Evolutionary conservation across 2,329 filamentous ascomycete species (phyloP).

Genomic region (Exophiala spinifera): DNA sequence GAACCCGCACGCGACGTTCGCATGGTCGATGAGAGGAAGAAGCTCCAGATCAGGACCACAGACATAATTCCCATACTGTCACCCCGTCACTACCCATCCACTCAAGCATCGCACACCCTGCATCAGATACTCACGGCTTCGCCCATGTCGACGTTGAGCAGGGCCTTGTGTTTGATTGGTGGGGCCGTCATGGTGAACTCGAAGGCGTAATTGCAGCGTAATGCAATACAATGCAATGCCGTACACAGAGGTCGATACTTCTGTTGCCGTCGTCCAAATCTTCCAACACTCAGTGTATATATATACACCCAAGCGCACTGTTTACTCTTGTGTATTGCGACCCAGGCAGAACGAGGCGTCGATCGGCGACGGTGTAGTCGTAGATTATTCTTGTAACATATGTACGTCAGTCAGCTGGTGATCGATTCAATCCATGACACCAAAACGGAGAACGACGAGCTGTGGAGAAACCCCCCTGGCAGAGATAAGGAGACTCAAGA

Average conservation of each 20-base stretch:
- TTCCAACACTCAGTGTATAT: neutral
- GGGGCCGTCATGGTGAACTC: slow-evolving; percentile 27
- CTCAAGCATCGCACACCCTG: neutral
- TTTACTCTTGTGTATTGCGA: too few relatives aligned
- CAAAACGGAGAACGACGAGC: neutral
- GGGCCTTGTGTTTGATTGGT: slow-evolving; percentile 51
- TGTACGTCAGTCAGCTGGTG: neutral
- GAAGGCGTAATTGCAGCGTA: too few relatives aligned
- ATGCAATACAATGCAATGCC: neutral
- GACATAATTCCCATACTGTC: slow-evolving; percentile 44
- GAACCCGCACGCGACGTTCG: slow-evolving; percentile 61
- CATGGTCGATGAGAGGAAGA: slow-evolving; percentile 60
- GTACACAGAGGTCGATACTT: neutral
- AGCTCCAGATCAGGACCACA: slow-evolving; percentile 59
- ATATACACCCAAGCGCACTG: too few relatives aligned
- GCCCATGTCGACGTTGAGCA: slow-evolving; percentile 49
- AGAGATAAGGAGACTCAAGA: neutral
- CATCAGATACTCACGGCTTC: slow-evolving; percentile 37
- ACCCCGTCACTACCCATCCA: slow-evolving; percentile 4
- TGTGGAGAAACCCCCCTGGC: neutral
- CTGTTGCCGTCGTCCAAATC: too few relatives aligned
- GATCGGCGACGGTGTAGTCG: too few relatives aligned
- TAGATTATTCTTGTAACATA: neutral
- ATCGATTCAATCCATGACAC: neutral
- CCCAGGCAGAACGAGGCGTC: too few relatives aligned